Conservation (phyloP, 176 grass and related monocot species). For the Aegilops umbellulata region DNA sequence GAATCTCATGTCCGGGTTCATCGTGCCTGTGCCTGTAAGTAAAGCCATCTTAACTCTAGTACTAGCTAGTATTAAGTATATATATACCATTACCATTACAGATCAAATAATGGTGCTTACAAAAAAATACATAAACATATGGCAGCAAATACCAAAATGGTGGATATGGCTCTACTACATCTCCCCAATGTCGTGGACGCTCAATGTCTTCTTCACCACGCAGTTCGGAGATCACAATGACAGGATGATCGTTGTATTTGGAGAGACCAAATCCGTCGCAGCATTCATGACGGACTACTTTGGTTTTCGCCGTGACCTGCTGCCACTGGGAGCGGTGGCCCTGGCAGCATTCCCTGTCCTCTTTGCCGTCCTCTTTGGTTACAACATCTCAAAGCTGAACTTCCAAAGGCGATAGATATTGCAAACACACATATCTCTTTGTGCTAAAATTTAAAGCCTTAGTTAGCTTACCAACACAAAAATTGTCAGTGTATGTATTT, state of each 20-base stretch:
- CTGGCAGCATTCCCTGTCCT: conserved; percentile 40
- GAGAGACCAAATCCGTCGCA: conserved; percentile 43
- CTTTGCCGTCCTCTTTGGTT: conserved; percentile 54
- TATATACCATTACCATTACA: background rate
- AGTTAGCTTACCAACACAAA: background rate
- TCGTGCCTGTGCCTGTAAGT: conserved; percentile 65
- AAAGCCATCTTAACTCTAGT: background rate
- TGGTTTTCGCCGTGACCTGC: conserved; percentile 44
- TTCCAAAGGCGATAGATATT: conserved; percentile 53
- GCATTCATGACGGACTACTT: conserved; percentile 62
- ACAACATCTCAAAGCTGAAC: conserved; percentile 57
- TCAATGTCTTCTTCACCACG: conserved; percentile 63
- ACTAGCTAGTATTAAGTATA: no score
- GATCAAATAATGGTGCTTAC: background rate
- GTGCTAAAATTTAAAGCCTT: background rate
- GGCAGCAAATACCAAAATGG: conserved; percentile 85
- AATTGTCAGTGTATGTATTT: background rate
- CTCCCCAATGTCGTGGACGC: conserved; percentile 50
- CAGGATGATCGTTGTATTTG: conserved; percentile 39
- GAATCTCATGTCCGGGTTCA: conserved; percentile 62
- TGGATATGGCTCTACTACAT: conserved; percentile 79
- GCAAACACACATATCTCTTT: background rate
- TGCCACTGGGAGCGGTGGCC: conserved; percentile 41
- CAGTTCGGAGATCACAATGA: conserved; percentile 51
- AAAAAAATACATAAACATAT: background rate